Evolutionary conservation across 2,329 filamentous ascomycete genomes (phyloP).

Genomic region (Fusarium marasasianum): DNA sequence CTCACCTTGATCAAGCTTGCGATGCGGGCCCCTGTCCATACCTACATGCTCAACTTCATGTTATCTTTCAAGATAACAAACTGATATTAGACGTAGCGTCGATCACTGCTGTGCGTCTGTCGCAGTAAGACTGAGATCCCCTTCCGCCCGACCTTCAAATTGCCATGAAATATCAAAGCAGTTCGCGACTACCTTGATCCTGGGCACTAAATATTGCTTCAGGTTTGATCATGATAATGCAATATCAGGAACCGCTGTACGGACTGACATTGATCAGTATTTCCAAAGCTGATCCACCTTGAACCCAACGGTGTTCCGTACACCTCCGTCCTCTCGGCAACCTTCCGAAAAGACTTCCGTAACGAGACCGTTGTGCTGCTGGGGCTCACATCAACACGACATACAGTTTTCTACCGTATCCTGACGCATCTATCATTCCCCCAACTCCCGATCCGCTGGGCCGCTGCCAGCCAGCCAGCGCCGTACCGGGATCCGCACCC

Average conservation of each 20-base stretch:
- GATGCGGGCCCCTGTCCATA: not conserved
- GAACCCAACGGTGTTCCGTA: slow-evolving; percentile 32
- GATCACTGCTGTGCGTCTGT: slow-evolving; percentile 21
- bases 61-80: slow-evolving; percentile 15
- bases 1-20: slow-evolving; percentile 12
- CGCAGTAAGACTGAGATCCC: not conserved
- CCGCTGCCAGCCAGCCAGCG: slow-evolving; percentile 33
- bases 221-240: not conserved
- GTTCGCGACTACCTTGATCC: slow-evolving; percentile 15
- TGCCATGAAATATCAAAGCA: slow-evolving; percentile 17
- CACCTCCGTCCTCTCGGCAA: slow-evolving; percentile 42
- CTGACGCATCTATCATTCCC: slow-evolving; percentile 5
- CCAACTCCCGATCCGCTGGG: slow-evolving; percentile 41
- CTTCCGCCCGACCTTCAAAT: slow-evolving; percentile 10
- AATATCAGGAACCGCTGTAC: slow-evolving; percentile 3
- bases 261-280: slow-evolving; percentile 11
- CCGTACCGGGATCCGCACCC: slow-evolving; percentile 22
- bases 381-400: slow-evolving; percentile 15
- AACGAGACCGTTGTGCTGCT: slow-evolving; percentile 15
- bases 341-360: slow-evolving; percentile 36
- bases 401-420: not conserved
- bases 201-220: not conserved
- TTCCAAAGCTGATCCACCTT: slow-evolving; percentile 8
- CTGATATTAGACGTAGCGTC: not conserved
- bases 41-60: not conserved